Evolutionary conservation across 148 eudicot species (phyloP), one percentile per base, ranked within the genome.

Genomic region (Diospyros kaki): DNA sequence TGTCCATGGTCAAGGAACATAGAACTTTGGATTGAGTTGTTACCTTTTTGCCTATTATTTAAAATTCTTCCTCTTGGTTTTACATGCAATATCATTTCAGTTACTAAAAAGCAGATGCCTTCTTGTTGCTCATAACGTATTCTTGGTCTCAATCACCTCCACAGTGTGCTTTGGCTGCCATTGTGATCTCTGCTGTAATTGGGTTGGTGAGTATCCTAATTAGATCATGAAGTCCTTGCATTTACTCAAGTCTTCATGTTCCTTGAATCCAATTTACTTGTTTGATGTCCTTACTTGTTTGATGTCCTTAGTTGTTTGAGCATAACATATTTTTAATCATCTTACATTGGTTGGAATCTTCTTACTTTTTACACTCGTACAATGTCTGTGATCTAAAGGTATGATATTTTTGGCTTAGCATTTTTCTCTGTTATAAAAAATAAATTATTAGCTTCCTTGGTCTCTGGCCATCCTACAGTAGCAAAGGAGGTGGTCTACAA

Each of bases 121-220:
- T 50, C 72, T 45, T 3, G 64, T 62, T 80, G 72, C 75, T 89
- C 40, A 81, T 58, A 58, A 45, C 56, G 72, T 48, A 43, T 76
- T 74, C 45, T 52, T 66, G 62, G 70, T 71, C 56, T 63, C n/a
- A n/a, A 68, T 68, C 54, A 51, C 48, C 45, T 88, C 76, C 79
- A 85, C 97, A 95, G 99, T 90, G 97, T 74, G 93, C 90, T 73
- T 83, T 95, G 80, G 99, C 99, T 84, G 99, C 99, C 71, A 93
- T 95, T 77, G 99, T 95, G 80, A 91, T 89, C 39, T 93, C 99
- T 83, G 99, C 99, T 71, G 99, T 95, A 58, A 86, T 89, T 81
- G 99, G 99, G 74, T 87, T 95, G 99, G 99, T 95, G 80, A 82
- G 99, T 87, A n/a, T 41, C 52, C 6, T 15, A 54, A 45, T 18